phyloP scores from a whole-genome alignment of 805 yeast species.

The Cyberlindnera misumaiensis region DNA sequence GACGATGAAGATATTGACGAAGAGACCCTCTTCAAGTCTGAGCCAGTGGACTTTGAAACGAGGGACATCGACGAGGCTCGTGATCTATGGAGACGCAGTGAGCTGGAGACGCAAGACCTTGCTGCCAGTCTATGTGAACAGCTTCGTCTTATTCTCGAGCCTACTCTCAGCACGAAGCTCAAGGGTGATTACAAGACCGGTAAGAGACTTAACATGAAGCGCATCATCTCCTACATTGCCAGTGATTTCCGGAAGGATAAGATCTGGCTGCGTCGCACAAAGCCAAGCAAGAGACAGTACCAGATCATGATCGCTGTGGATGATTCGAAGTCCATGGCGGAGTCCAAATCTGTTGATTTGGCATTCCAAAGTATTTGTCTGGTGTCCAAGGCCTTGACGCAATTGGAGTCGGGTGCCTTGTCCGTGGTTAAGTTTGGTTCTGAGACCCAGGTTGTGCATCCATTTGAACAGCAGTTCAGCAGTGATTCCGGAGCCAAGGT shows the following conservation, averaged over 20 bases:
- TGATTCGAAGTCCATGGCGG: slow-evolving; percentile 96
- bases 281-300: slow-evolving; percentile 94
- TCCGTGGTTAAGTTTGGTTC: slow-evolving; percentile 90
- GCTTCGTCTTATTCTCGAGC: slow-evolving; percentile 85
- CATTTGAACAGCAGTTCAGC: slow-evolving; percentile 80
- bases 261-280: slow-evolving; percentile 95
- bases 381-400: slow-evolving; percentile 89
- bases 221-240: slow-evolving; percentile 96
- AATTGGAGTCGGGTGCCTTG: slow-evolving; percentile 88
- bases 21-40: slow-evolving; percentile 16
- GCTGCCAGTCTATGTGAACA: slow-evolving; percentile 90
- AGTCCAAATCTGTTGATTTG: slow-evolving; percentile 79
- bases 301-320: slow-evolving; percentile 97
- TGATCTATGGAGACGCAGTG: slow-evolving; percentile 77
- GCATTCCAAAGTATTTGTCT: slow-evolving; percentile 94
- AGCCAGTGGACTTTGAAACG: slow-evolving; percentile 19
- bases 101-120: slow-evolving; percentile 77
- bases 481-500: slow-evolving; percentile 77
- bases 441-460: slow-evolving; percentile 75
- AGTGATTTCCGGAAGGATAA: slow-evolving; percentile 95
- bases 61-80: slow-evolving; percentile 60
- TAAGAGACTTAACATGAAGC: slow-evolving; percentile 92
- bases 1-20: slow-evolving; percentile 14
- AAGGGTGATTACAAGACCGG: slow-evolving; percentile 97
- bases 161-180: slow-evolving; percentile 91